Conservation (phyloP, 768 basidiomycete genomes). For the Lyophyllum atratum region DNA sequence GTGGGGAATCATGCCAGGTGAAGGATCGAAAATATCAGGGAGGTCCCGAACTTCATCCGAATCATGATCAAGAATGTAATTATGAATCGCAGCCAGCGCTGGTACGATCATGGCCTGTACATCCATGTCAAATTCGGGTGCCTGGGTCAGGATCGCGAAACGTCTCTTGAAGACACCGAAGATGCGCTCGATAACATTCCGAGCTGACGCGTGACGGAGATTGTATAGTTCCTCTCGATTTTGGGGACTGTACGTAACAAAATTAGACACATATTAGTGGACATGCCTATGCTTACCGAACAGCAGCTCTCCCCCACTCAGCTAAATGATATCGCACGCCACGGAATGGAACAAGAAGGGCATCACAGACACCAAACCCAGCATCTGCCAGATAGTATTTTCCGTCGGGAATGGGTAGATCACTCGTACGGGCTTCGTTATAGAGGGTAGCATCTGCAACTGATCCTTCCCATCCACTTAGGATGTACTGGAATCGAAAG, state of each 20-base stretch:
- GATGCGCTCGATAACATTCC: not conserved
- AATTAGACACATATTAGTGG: not conserved
- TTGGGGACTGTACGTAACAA: not conserved
- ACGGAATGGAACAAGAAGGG: slow-evolving; percentile 35
- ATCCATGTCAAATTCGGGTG: not conserved
- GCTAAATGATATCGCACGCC: slow-evolving; percentile 38
- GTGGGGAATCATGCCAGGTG: not conserved
- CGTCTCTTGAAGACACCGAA: not conserved
- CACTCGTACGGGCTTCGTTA: slow-evolving; percentile 23
- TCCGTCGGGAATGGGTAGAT: slow-evolving; percentile 28
- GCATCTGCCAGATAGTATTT: no score
- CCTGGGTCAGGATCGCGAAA: not conserved
- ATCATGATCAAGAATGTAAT: not conserved
- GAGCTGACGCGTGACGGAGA: not conserved
- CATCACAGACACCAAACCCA: slow-evolving; percentile 21
- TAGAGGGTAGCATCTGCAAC: not conserved
- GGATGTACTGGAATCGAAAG: slow-evolving; percentile 19
- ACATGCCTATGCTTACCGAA: not conserved
- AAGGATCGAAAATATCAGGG: not conserved
- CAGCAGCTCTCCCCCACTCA: not conserved
- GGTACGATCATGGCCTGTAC: not conserved
- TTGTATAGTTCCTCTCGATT: slow-evolving; percentile 1
- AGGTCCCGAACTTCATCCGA: not conserved
- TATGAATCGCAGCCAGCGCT: not conserved
- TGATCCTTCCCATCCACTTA: not conserved